These are phyloP conservation scores for Fibroporia radiculosa DNA, from an alignment of 768 basidiomycete species.

Conservation along the genomic window DNA sequence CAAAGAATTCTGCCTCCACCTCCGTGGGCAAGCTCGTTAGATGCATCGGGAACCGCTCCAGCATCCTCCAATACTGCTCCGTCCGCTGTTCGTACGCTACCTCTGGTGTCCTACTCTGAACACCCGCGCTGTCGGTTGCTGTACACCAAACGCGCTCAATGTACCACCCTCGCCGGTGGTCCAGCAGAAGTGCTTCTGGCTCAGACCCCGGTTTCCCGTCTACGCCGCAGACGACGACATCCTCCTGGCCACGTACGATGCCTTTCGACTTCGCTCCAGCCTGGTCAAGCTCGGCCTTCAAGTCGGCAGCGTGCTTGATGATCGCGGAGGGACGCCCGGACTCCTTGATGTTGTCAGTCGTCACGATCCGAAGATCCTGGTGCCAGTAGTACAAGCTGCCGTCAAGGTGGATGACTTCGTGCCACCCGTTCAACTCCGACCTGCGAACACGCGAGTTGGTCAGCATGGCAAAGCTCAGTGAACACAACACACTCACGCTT, in stretches of 20 bases:
- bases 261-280: not conserved
- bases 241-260: not conserved
- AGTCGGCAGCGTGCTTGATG: not conserved
- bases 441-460: not conserved
- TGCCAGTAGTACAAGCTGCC: constrained; percentile 22
- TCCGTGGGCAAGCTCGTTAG: constrained; percentile 6
- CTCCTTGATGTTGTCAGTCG: constrained; percentile 6
- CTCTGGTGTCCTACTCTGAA: constrained; percentile 23
- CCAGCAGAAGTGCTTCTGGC: not conserved
- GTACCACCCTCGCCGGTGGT: not conserved
- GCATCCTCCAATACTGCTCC: constrained; percentile 14
- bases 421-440: constrained; percentile 21
- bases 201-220: not conserved
- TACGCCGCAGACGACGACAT: not conserved
- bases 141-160: not conserved
- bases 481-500: not conserved
- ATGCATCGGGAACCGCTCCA: constrained; percentile 15
- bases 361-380: not conserved
- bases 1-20: constrained; percentile 17
- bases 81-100: constrained; percentile 34
- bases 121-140: not conserved
- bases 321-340: not conserved
- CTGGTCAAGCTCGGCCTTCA: not conserved
- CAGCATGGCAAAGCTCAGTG: not conserved
- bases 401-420: constrained; percentile 33